These are phyloP conservation scores for Melanomma pulvis-pyrius DNA, from an alignment of 495 filamentous ascomycete species.

Conservation along the genomic window DNA sequence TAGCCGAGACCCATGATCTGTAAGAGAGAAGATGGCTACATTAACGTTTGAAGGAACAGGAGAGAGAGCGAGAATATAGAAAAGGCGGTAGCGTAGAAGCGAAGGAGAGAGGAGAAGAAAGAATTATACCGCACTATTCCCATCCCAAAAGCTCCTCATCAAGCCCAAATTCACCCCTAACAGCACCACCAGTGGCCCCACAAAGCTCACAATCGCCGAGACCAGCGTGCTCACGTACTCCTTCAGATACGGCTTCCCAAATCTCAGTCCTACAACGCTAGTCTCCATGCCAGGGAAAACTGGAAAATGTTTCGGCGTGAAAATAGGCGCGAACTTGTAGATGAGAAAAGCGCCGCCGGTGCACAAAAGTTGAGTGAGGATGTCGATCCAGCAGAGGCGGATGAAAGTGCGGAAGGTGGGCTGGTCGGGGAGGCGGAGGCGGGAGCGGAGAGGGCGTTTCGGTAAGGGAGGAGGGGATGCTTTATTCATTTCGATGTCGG, in stretches of 20 bases:
- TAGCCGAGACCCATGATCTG: conserved; percentile 62
- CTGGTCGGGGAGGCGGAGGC: no score
- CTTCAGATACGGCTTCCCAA: conserved; percentile 35
- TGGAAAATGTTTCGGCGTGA: neutral
- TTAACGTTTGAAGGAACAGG: neutral
- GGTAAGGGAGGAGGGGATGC: no score
- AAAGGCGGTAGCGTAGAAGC: no score
- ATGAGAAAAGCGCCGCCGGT: neutral
- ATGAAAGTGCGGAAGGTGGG: neutral
- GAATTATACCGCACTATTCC: conserved; percentile 54
- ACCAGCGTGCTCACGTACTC: conserved; percentile 64
- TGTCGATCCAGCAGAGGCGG: neutral
- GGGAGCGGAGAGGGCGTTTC: no score
- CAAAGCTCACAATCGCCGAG: conserved; percentile 55
- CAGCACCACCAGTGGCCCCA: conserved; percentile 58
- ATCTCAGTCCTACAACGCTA: neutral
- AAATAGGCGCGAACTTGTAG: neutral
- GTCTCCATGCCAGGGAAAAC: neutral
- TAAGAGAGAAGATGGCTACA: neutral
- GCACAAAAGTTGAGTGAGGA: neutral
- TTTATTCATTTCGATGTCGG: no score
- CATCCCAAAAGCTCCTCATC: conserved; percentile 66
- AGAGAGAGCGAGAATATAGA: neutral
- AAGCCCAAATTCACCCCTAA: conserved; percentile 51
- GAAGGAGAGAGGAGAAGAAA: neutral